Base-by-base conservation (phyloP, 352 stramenopile species). In the Plasmopara viticola region DNA sequence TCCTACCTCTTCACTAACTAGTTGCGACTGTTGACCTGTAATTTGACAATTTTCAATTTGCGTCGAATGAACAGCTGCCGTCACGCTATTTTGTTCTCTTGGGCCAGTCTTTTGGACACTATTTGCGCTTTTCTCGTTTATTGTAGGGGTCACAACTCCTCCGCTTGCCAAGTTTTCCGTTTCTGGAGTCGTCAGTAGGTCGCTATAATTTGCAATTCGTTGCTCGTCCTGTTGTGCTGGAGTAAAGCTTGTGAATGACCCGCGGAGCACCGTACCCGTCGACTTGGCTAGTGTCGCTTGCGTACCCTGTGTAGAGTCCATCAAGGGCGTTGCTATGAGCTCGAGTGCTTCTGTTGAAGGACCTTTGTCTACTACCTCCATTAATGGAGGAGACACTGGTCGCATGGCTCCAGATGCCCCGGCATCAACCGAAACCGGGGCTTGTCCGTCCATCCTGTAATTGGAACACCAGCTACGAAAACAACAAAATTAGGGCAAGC, bases 371-470 rank as follows among this genome's bases (percentile, higher is more conserved):
- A 14, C 41, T 6, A 38, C 9, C 8, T 45, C 31, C 6, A 42
- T 37, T 9, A 42, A 29, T 2, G 60, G 33, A 2, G 46, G 38
- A 44, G 60, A 58, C 6, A 58, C 40, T 38, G 31, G 33, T 33
- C 28, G 20, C 12, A 31, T 35, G 5, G 45, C 44, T 18, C 14
- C 41, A 46, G 48, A 44, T 13, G 33, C 45, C 46, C 18, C 43
- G 20, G 44, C 9, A 41, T 30, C 37, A 47, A 53, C 34, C 35
- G 43, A 51, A 8, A 40, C 38, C 28, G 5, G 38, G 7, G 40
- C 44, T 17, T 33, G 51, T 46, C 14, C 57, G 13, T 58, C 56
- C 60, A 68, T 68, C 34, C 20, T 25, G 20, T 25, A 25, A 25
- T 25, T 25, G 20, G 3, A 25, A 25, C 20, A 25, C 20, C 20